Conservation (phyloP, 2,329 filamentous ascomycete genomes). For the Cryphonectria parasitica region DNA sequence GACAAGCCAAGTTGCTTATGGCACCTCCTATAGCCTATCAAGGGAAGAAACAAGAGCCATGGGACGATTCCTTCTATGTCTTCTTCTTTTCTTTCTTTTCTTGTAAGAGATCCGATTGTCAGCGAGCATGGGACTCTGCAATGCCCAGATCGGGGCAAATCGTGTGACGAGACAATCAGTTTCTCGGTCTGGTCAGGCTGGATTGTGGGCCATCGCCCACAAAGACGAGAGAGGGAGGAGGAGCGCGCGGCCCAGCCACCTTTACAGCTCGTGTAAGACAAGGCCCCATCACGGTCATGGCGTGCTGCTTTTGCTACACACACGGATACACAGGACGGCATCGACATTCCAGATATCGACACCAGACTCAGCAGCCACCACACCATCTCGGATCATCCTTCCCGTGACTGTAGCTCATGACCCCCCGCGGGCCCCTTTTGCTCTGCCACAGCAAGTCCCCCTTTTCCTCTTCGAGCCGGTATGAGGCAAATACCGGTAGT, state of each 20-base stretch:
- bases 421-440: conserved; percentile 6
- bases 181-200: neutral
- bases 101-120: neutral
- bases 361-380: conserved; percentile 10
- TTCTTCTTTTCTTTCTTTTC: too few species aligned
- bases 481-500: neutral
- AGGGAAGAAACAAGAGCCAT: neutral
- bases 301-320: neutral
- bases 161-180: neutral
- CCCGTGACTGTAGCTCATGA: conserved; percentile 28
- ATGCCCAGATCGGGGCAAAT: too few species aligned
- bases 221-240: neutral
- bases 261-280: conserved; percentile 5
- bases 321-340: neutral
- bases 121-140: neutral
- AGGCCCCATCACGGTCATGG: neutral
- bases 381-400: conserved; percentile 21
- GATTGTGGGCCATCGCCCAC: neutral
- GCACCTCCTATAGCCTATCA: neutral
- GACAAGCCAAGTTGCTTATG: too few species aligned
- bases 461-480: conserved; percentile 8
- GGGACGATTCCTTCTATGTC: neutral
- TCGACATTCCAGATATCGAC: conserved; percentile 3
- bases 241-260: neutral
- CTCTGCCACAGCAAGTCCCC: neutral